These are phyloP conservation scores for Purpureocillium takamizusanense DNA, from an alignment of 2,329 filamentous ascomycete genomes.

Conservation along the genomic window DNA sequence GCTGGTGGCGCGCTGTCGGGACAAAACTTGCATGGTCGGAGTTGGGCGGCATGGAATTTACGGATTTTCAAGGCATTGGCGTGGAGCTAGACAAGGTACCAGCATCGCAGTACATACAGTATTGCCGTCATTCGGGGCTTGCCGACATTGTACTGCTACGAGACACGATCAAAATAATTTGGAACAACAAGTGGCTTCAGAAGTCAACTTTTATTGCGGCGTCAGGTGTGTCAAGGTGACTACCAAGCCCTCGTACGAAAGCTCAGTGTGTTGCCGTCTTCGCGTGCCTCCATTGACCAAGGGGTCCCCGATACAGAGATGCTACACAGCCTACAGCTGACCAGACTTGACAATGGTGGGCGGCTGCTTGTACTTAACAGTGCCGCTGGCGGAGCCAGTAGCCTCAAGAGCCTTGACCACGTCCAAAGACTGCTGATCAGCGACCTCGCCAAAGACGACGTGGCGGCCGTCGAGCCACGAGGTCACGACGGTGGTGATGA, in stretches of 20 bases:
- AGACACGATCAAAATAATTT: too few relatives aligned
- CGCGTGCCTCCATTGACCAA: not conserved
- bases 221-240: too few relatives aligned
- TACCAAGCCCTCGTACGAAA: not conserved
- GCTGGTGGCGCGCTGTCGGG: too few relatives aligned
- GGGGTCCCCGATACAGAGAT: constrained; percentile 3
- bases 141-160: too few relatives aligned
- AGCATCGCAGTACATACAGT: too few relatives aligned
- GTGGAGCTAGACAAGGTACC: not conserved
- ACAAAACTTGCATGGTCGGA: constrained; percentile 13
- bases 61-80: constrained; percentile 2
- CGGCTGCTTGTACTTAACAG: constrained; percentile 45
- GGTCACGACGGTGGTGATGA: constrained; percentile 88
- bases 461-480: constrained; percentile 78
- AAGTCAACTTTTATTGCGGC: constrained; percentile 1
- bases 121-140: too few relatives aligned
- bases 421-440: constrained; percentile 35
- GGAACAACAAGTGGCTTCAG: not conserved
- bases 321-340: constrained; percentile 30
- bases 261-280: too few relatives aligned
- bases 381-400: constrained; percentile 45
- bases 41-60: constrained; percentile 6
- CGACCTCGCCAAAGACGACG: constrained; percentile 76
- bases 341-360: constrained; percentile 50
- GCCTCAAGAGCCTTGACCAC: constrained; percentile 55